These are phyloP conservation scores for Spinellus fusiger DNA, from an alignment of 192 early-diverging fungal species.

Conservation along the genomic window DNA sequence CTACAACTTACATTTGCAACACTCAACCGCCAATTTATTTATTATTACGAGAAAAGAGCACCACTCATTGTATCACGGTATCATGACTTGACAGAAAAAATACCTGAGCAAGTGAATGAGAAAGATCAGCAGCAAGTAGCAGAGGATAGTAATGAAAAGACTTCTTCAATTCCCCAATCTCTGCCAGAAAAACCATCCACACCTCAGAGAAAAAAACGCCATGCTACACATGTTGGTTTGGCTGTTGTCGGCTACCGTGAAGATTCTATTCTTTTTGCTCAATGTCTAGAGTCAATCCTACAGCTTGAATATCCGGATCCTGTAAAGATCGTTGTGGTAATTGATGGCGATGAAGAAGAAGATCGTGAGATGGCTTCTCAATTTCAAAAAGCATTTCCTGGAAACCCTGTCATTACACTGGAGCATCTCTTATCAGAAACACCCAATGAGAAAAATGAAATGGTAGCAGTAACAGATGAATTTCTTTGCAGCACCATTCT, in stretches of 20 bases:
- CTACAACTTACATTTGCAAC: constrained; percentile 31
- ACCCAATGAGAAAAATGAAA: not conserved
- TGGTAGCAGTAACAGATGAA: not conserved
- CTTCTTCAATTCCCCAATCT: no score
- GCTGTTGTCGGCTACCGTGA: constrained; percentile 34
- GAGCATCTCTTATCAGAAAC: constrained; percentile 15
- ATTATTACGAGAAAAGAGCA: constrained; percentile 4
- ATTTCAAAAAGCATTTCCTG: constrained; percentile 25
- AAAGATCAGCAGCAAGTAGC: not conserved
- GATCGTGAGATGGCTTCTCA: constrained; percentile 31
- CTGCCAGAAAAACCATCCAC: not conserved
- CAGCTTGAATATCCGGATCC: constrained; percentile 24
- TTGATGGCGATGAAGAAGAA: constrained; percentile 27
- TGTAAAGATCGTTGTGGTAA: constrained; percentile 24
- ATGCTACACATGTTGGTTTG: constrained; percentile 16
- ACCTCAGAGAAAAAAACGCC: constrained; percentile 1
- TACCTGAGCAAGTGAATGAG: not conserved
- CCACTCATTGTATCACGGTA: not conserved
- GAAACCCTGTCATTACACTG: constrained; percentile 10
- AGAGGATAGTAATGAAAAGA: no score
- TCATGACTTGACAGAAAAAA: not conserved
- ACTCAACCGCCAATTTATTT: constrained; percentile 17
- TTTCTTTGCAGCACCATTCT: not conserved
- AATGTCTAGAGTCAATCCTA: constrained; percentile 29
- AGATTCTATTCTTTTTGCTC: constrained; percentile 23